Evolutionary conservation across 129 eudicot genomes (phyloP).

Genomic region (Chrysanthemum makinoi): DNA sequence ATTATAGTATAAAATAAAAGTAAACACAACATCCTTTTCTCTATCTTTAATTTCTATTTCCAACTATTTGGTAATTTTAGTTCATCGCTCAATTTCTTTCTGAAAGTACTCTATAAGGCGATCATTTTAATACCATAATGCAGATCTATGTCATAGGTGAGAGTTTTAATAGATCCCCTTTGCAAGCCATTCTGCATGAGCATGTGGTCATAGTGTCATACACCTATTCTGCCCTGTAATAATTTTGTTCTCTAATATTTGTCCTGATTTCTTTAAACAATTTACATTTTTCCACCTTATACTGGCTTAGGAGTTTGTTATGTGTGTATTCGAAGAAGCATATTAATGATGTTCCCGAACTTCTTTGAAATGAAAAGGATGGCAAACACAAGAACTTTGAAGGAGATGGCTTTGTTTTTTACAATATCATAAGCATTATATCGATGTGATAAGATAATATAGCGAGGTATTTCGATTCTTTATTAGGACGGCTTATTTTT

Average conservation of each 20-base stretch:
- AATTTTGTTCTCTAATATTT: background rate
- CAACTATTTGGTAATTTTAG: conserved; percentile 42
- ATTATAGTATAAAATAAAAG: conserved; percentile 6
- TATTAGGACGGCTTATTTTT: too few relatives aligned
- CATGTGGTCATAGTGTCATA: conserved; percentile 43
- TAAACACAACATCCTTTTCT: background rate
- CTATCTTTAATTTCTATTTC: conserved; percentile 4
- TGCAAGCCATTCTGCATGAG: conserved; percentile 99
- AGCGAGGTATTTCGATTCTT: too few relatives aligned
- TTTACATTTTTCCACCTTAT: background rate
- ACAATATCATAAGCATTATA: too few relatives aligned
- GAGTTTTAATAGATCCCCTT: conserved; percentile 94
- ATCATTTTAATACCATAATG: conserved; percentile 26
- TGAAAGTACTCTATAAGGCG: conserved; percentile 13
- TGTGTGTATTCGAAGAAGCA: conserved; percentile 93
- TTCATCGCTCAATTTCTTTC: conserved; percentile 89
- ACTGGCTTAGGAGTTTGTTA: conserved; percentile 58
- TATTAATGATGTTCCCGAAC: conserved; percentile 89
- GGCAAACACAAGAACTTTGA: conserved; percentile 82
- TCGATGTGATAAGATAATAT: too few relatives aligned
- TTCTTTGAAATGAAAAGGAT: conserved; percentile 77
- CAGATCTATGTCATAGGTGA: conserved; percentile 95
- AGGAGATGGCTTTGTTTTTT: conserved; percentile 81
- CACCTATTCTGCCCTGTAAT: conserved; percentile 1
- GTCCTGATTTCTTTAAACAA: conserved; percentile 2